These are phyloP conservation scores for Leccinum disarticulatum DNA, from an alignment of 768 basidiomycete genomes.

Conservation along the genomic window DNA sequence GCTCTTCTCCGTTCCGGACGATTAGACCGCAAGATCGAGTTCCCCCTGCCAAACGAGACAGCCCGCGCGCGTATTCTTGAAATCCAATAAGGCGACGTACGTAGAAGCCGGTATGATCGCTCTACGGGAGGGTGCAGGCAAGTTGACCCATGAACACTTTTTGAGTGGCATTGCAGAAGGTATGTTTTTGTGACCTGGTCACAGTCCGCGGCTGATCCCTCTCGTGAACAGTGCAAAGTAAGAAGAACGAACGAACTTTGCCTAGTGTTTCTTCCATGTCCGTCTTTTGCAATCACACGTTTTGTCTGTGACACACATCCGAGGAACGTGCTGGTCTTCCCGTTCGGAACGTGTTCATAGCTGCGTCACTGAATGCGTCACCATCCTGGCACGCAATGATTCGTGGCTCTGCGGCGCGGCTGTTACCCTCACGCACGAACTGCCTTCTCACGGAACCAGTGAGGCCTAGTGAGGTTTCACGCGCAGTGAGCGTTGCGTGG, in stretches of 20 bases:
- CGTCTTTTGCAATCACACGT: conserved; percentile 10
- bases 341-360: too few relatives aligned
- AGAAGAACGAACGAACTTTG: conserved; percentile 99
- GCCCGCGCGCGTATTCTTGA: conserved; percentile 96
- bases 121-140: conserved; percentile 85
- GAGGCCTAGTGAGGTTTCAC: not conserved
- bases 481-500: not conserved
- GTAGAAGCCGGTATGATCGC: conserved; percentile 99
- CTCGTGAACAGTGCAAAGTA: conserved; percentile 79
- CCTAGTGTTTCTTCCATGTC: conserved; percentile 44
- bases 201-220: conserved; percentile 22
- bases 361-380: not conserved
- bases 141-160: conserved; percentile 93
- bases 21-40: conserved; percentile 97
- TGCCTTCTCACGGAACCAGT: not conserved
- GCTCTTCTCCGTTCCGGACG: conserved; percentile 98
- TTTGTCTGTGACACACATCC: not conserved
- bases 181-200: conserved; percentile 32
- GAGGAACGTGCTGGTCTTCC: not conserved
- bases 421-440: not conserved
- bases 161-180: conserved; percentile 88
- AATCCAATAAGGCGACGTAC: conserved; percentile 96
- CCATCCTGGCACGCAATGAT: not conserved
- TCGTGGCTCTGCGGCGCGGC: not conserved
- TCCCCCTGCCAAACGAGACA: conserved; percentile 93